A percentile compares a stretch with the other conserved stretches of the same genome.
These are phyloP conservation scores for Penicillium thymicola DNA, from an alignment of 2,329 filamentous ascomycete genomes.

Conservation along the genomic window DNA sequence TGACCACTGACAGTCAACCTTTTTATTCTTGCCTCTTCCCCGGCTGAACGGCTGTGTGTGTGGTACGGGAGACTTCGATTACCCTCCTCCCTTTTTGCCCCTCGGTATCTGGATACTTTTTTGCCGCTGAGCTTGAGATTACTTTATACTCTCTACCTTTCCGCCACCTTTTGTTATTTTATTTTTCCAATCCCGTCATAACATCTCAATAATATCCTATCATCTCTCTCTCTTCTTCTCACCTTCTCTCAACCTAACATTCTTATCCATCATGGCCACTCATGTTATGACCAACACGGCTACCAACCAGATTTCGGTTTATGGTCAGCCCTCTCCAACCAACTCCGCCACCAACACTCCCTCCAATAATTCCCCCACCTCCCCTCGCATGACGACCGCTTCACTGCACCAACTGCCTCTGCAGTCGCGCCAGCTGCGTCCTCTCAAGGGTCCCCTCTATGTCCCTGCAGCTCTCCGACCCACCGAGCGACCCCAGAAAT, in stretches of 20 bases:
- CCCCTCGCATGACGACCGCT: slow-evolving; percentile 46
- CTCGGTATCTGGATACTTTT: not conserved
- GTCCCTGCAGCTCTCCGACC: slow-evolving; percentile 61
- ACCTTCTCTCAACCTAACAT: not conserved
- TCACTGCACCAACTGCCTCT: slow-evolving; percentile 37
- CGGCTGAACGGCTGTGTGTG: slow-evolving; percentile 11
- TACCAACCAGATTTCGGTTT: not conserved
- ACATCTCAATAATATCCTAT: not conserved
- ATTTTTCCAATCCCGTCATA: not conserved
- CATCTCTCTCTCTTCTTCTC: not conserved
- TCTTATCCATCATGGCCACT: slow-evolving; percentile 28
- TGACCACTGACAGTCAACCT: slow-evolving; percentile 20
- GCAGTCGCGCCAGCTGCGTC: slow-evolving; percentile 56
- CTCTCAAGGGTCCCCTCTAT: slow-evolving; percentile 59
- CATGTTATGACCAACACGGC: slow-evolving; percentile 41
- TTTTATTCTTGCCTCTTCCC: slow-evolving; percentile 11
- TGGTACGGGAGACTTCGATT: not conserved
- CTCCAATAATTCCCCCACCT: slow-evolving; percentile 53
- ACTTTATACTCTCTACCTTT: not conserved
- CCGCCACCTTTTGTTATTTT: not conserved
- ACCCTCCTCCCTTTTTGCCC: slow-evolving; percentile 1
- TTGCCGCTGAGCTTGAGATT: not conserved
- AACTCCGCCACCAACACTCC: slow-evolving; percentile 51
- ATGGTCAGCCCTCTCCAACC: slow-evolving; percentile 46
- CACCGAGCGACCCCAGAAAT: slow-evolving; percentile 52